These are phyloP conservation scores for Linnemannia schmuckeri DNA, from an alignment of 192 early-diverging fungal genomes.

Conservation along the genomic window DNA sequence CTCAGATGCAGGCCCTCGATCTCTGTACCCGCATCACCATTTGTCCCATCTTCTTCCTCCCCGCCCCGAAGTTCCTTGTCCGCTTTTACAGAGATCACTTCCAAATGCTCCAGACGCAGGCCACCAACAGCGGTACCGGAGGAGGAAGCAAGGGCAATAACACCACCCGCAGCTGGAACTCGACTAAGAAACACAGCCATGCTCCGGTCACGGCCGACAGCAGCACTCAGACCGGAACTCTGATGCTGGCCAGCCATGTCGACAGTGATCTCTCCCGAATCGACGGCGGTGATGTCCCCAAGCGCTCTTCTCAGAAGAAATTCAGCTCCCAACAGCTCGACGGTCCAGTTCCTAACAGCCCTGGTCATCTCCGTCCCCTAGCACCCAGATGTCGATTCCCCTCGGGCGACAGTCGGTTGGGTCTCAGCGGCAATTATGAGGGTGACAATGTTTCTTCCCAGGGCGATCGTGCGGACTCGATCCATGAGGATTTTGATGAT, in stretches of 20 bases:
- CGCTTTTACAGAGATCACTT: slow-evolving; percentile 36
- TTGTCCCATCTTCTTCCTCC: slow-evolving; percentile 37
- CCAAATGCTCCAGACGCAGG: slow-evolving; percentile 13
- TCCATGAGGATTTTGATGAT: slow-evolving; percentile 1
- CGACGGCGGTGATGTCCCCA: neutral
- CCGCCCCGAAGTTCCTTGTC: slow-evolving; percentile 30
- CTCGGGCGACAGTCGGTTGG: neutral
- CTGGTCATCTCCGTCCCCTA: neutral
- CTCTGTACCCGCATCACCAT: slow-evolving; percentile 36
- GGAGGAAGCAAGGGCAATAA: slow-evolving; percentile 11
- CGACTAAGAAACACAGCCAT: neutral
- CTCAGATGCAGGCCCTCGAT: slow-evolving; percentile 36
- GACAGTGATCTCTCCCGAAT: neutral
- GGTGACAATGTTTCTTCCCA: neutral
- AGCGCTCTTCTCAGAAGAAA: neutral
- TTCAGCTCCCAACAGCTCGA: neutral
- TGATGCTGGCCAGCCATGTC: neutral
- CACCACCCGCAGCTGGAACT: neutral
- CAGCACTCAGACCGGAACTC: neutral
- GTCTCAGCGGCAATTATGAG: neutral
- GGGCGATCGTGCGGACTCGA: neutral
- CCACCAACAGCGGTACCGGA: neutral
- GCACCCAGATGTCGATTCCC: neutral
- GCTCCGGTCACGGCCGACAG: neutral
- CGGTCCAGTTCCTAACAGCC: neutral